Base-by-base conservation (phyloP, 176 grass and related monocot genomes). In the Aegilops tauschii region DNA sequence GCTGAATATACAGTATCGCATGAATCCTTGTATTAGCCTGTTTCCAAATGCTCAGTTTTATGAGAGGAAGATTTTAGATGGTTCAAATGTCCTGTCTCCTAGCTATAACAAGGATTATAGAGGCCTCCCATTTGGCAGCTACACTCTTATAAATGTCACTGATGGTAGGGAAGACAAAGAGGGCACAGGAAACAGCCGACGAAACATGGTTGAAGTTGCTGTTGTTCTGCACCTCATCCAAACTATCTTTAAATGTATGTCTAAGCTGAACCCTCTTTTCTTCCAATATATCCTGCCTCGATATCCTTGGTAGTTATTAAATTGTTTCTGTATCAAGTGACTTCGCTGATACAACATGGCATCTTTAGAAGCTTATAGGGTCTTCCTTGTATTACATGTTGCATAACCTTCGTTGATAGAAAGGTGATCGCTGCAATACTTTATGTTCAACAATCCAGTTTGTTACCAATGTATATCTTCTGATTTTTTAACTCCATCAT, bases 131-230 rank as follows among this genome's bases (percentile, higher is more conserved):
- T n/a, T n/a, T n/a, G 47, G 47, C 47, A 16, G 4, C 47, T 50
- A 50, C 47, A 50, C 47, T 50, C 13, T 50, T 50, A 50, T 50
- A 50, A 50, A 50, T 50, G 47, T 50, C 47, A 50, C 13, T 4
- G 47, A 50, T 50, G 47, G 47, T 16, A 14, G 47, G 47, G 47
- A 50, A 50, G 47, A 50, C 47, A 50, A 50, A 16, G 47, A 50
- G 47, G 47, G 47, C 47, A 16, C 47, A 50, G 47, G 92, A 32
- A 88, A 84, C 28, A 93, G 95, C 28, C 77, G 61, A 87, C 80
- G 52, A 29, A 97, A 95, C 83, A 27, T 90, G 70, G 89, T 93
- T 71, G 95, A 97, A 90, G 95, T 95, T 91, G 89, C 84, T 52
- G 87, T 86, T 44, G 82, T 91, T 73, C 69, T 88, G 14, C 82